These are phyloP conservation scores for Escallonia herrerae DNA, from an alignment of 129 eudicot genomes.

Conservation along the genomic window DNA sequence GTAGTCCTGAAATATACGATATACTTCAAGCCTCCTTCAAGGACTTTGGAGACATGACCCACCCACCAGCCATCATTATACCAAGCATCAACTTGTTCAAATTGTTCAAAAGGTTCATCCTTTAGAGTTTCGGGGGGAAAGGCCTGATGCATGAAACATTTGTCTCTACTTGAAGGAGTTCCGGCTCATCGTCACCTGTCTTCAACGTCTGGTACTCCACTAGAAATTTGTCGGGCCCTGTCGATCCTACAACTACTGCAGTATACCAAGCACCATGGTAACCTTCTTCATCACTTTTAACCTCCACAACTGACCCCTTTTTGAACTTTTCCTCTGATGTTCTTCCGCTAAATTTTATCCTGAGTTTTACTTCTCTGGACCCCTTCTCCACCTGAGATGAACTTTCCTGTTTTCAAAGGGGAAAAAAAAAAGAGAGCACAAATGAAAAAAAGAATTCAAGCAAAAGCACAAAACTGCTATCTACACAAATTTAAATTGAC, in stretches of 20 bases:
- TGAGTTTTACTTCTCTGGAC: slow-evolving; percentile 21
- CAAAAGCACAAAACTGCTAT: neutral
- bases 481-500: too few relatives aligned
- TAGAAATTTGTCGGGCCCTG: slow-evolving; percentile 19
- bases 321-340: slow-evolving; percentile 9
- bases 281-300: slow-evolving; percentile 37
- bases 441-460: neutral
- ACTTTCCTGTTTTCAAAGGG: slow-evolving; percentile 18
- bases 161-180: slow-evolving; percentile 32
- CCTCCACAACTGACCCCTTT: slow-evolving; percentile 36
- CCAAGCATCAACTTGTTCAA: slow-evolving; percentile 41
- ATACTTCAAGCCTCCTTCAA: slow-evolving; percentile 21
- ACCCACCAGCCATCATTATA: slow-evolving; percentile 45
- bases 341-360: slow-evolving; percentile 18
- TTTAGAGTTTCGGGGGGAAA: slow-evolving; percentile 27
- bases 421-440: neutral
- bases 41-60: slow-evolving; percentile 24
- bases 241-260: slow-evolving; percentile 26
- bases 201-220: slow-evolving; percentile 35
- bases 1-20: slow-evolving; percentile 19
- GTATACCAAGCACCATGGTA: slow-evolving; percentile 37
- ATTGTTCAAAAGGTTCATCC: slow-evolving; percentile 11
- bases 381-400: slow-evolving; percentile 2
- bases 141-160: slow-evolving; percentile 32
- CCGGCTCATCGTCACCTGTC: slow-evolving; percentile 15